Conservation (phyloP, 2,329 filamentous ascomycete genomes). For the Ophiostoma ulmi region DNA sequence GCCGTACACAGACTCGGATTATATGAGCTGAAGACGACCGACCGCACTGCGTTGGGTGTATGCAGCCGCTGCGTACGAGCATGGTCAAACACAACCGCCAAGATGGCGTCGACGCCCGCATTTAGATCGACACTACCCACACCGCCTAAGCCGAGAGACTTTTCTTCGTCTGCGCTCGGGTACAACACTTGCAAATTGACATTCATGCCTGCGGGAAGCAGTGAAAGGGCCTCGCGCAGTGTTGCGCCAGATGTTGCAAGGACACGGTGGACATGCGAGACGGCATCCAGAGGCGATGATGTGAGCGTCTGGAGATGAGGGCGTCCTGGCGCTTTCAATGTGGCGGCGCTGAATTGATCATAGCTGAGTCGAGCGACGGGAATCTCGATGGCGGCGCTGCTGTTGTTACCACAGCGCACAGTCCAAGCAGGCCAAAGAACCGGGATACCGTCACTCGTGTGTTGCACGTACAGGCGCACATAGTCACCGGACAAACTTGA, state of each 20-base stretch:
- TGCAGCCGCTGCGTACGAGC: constrained; percentile 62
- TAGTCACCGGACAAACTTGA: constrained; percentile 97
- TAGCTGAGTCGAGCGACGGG: constrained; percentile 74
- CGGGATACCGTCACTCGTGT: constrained; percentile 80
- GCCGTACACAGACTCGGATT: constrained; percentile 87
- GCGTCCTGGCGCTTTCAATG: constrained; percentile 40
- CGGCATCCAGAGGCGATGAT: constrained; percentile 46
- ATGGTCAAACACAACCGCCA: constrained; percentile 86
- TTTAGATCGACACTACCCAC: constrained; percentile 75
- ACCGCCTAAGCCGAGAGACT: constrained; percentile 57
- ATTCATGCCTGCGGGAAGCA: constrained; percentile 74
- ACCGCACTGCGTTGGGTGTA: constrained; percentile 69
- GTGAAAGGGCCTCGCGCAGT: constrained; percentile 67
- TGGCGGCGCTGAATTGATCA: constrained; percentile 60
- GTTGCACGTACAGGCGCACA: constrained; percentile 82
- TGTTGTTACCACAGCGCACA: constrained; percentile 60
- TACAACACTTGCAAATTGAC: constrained; percentile 91
- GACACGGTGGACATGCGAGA: constrained; percentile 64
- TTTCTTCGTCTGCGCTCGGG: constrained; percentile 70
- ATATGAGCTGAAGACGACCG: constrained; percentile 90
- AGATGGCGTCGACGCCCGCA: constrained; percentile 72
- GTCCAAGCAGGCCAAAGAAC: constrained; percentile 86
- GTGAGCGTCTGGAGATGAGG: constrained; percentile 42
- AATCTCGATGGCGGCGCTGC: constrained; percentile 55
- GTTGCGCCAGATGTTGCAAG: constrained; percentile 74